Conservation (phyloP, 345 rosid genomes). For the Pistacia atlantica region DNA sequence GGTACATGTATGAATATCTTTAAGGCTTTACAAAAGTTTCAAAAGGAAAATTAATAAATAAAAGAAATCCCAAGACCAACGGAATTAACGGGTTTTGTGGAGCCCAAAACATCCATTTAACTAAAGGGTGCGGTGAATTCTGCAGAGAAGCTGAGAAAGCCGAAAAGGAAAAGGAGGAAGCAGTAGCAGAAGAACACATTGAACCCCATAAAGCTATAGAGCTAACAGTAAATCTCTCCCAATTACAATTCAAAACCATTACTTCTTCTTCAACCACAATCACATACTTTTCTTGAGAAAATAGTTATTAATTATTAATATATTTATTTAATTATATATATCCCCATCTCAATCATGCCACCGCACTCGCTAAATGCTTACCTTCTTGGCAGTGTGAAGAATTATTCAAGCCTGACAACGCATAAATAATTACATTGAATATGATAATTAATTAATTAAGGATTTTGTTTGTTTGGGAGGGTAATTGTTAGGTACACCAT, state of each 20-base stretch:
- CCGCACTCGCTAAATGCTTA: too few relatives aligned
- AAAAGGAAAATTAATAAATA: neutral
- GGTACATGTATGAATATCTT: neutral
- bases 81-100: conserved; percentile 2
- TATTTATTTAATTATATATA: too few relatives aligned
- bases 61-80: neutral
- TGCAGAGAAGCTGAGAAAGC: conserved; percentile 13
- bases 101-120: neutral
- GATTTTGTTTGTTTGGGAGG: too few relatives aligned
- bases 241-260: neutral
- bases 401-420: too few relatives aligned
- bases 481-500: too few relatives aligned
- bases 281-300: too few relatives aligned
- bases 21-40: neutral
- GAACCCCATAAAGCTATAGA: neutral
- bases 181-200: neutral
- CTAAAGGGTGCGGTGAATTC: neutral
- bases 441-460: too few relatives aligned
- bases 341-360: too few relatives aligned
- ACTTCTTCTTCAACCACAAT: conserved; percentile 1
- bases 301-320: too few relatives aligned
- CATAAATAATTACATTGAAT: too few relatives aligned
- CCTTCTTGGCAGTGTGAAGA: too few relatives aligned
- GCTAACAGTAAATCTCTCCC: neutral
- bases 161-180: neutral